Base-by-base conservation (phyloP, 2,329 filamentous ascomycete genomes). In the Pseudocercospora musae region DNA sequence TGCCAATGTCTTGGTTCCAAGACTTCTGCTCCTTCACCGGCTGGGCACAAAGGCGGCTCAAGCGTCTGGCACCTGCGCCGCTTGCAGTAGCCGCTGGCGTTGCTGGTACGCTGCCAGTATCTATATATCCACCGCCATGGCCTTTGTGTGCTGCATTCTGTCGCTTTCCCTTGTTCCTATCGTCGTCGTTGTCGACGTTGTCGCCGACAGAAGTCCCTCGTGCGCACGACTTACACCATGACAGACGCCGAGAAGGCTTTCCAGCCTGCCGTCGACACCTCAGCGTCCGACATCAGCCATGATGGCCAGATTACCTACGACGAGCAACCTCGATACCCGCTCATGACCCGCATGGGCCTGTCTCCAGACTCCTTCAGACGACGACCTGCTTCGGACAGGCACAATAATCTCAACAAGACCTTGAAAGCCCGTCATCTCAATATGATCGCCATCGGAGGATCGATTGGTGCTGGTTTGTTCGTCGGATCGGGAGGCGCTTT, bases 381-480 rank as follows among this genome's bases (percentile, higher is more conserved):
- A 11, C 67, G 73, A 18, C 70, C 68, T 1, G 59, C 69, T 11
- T 66, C 64, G 33, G 72, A 75, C 68, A 69, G 70, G 64, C 68
- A 72, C 66, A 72, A 72, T 57, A 70, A 72, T 62, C 64, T 74
- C 42, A 74, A 74, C 68, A 68, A 73, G 67, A 72, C 70, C 13
- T 54, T 72, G 62, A 72, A 73, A 60, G 58, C 62, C 23, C 62
- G 72, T 5, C 72, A 74, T 60, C 55, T 74, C 61, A 69, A 73
- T 59, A 74, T 74, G 72, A 74, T 74, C 57, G 72, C 72, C 44
- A 74, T 74, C 62, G 72, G 72, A 46, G 72, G 70, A 4, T 70
- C 70, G 21, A 82, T 84, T 58, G 82, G 82, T 57, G 84, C 82
- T 33, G 83, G 83, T 71, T 75, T 85, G 4, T 85, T 84, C 69